A percentile compares a stretch with the other conserved stretches of the same genome.
phyloP scores from a whole-genome alignment of 1,284 basidiomycete species.

The Irpex sp. region DNA sequence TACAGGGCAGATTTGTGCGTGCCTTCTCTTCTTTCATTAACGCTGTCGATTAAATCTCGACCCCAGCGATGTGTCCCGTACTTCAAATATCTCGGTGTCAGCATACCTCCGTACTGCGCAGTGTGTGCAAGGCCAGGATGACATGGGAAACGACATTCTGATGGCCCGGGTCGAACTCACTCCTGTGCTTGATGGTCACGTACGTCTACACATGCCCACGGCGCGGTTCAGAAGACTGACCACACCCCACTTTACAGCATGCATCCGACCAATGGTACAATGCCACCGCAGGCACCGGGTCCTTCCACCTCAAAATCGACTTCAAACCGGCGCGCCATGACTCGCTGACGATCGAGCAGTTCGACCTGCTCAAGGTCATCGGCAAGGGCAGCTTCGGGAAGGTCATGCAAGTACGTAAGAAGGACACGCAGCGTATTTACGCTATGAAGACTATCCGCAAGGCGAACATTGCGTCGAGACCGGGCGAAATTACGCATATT shows the following conservation, averaged over 20 bases:
- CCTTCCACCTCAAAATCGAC: constrained; percentile 94
- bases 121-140: constrained; percentile 61
- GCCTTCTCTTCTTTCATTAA: not conserved
- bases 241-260: constrained; percentile 38
- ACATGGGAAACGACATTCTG: constrained; percentile 91
- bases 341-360: constrained; percentile 89
- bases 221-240: constrained; percentile 2
- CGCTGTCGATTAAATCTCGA: constrained; percentile 7
- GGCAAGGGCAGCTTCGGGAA: constrained; percentile 98
- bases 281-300: constrained; percentile 79
- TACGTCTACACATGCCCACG: constrained; percentile 31
- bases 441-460: constrained; percentile 98
- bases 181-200: constrained; percentile 78
- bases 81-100: constrained; percentile 86
- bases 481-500: constrained; percentile 97
- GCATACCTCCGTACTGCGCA: constrained; percentile 81
- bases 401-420: constrained; percentile 98
- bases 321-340: constrained; percentile 85
- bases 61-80: constrained; percentile 78
- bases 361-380: constrained; percentile 97
- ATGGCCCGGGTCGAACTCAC: constrained; percentile 89
- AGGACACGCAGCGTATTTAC: constrained; percentile 97
- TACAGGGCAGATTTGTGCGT: constrained; percentile 93
- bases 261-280: constrained; percentile 86
- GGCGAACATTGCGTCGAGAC: constrained; percentile 94